These are phyloP conservation scores for Candida sp. DNA, from an alignment of 1,139 yeast species.

Conservation along the genomic window DNA sequence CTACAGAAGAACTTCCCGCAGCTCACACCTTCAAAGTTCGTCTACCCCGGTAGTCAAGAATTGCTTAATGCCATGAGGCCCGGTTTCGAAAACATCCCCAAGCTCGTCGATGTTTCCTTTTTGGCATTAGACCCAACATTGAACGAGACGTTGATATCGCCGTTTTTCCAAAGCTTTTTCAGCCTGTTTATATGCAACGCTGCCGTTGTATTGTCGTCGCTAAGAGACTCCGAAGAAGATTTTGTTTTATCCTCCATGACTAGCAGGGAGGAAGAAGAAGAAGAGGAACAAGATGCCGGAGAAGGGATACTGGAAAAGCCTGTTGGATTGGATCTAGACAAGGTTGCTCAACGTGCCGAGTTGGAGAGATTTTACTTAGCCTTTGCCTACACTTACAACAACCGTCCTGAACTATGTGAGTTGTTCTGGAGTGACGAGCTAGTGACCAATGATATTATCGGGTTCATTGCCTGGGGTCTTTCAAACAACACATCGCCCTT, in stretches of 20 bases:
- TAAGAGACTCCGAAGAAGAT: constrained; percentile 90
- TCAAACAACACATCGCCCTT: constrained; percentile 78
- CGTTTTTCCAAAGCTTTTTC: constrained; percentile 57
- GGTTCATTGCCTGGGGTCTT: constrained; percentile 89
- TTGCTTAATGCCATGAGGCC: constrained; percentile 24
- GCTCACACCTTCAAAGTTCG: constrained; percentile 45
- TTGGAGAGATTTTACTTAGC: constrained; percentile 87
- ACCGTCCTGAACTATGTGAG: constrained; percentile 60
- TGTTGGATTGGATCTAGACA: constrained; percentile 47
- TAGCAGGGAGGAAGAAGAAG: constrained; percentile 20
- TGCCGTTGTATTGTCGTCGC: constrained; percentile 79
- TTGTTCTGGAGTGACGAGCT: constrained; percentile 78
- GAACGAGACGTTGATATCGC: constrained; percentile 37
- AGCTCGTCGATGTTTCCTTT: constrained; percentile 24
- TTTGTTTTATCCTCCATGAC: constrained; percentile 57
- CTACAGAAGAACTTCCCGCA: constrained; percentile 70
- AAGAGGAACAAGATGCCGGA: constrained; percentile 23
- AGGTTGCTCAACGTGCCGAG: constrained; percentile 74
- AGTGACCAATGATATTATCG: constrained; percentile 47
- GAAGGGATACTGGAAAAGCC: constrained; percentile 12
- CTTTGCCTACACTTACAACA: constrained; percentile 69
- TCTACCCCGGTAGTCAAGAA: constrained; percentile 30
- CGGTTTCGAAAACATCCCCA: constrained; percentile 26
- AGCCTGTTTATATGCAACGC: constrained; percentile 68
- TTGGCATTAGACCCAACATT: constrained; percentile 27